Conservation (phyloP, 2,329 filamentous ascomycete genomes). For the Sporothrix inflata region DNA sequence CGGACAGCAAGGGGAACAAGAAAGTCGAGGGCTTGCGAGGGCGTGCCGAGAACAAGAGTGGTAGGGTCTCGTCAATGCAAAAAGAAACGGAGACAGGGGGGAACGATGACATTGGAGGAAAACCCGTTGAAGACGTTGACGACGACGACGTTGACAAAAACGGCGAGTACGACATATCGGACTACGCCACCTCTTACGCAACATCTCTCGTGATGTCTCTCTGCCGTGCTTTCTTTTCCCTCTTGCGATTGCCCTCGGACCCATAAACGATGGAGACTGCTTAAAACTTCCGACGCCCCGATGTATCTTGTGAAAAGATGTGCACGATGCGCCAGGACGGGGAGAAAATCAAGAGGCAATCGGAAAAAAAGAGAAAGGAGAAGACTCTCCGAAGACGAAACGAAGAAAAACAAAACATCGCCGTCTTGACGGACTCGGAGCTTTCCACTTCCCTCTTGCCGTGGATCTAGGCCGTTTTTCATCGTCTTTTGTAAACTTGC, state of each 20-base stretch:
- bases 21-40: background rate
- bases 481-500: background rate
- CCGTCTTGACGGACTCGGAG: background rate
- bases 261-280: constrained; percentile 2
- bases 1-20: background rate
- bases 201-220: background rate
- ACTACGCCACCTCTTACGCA: background rate
- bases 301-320: background rate
- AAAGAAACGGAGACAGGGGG: background rate
- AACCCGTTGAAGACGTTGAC: background rate
- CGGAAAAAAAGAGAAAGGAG: background rate
- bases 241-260: background rate
- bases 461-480: background rate
- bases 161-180: background rate
- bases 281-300: background rate
- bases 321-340: background rate
- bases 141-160: background rate
- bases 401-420: background rate
- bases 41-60: background rate
- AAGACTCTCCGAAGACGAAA: background rate
- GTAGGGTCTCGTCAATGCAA: constrained; percentile 3
- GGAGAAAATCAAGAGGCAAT: background rate
- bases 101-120: background rate
- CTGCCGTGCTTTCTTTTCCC: background rate
- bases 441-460: no score